Conservation (phyloP, 345 rosid genomes). For the Melastoma malabathricum region DNA sequence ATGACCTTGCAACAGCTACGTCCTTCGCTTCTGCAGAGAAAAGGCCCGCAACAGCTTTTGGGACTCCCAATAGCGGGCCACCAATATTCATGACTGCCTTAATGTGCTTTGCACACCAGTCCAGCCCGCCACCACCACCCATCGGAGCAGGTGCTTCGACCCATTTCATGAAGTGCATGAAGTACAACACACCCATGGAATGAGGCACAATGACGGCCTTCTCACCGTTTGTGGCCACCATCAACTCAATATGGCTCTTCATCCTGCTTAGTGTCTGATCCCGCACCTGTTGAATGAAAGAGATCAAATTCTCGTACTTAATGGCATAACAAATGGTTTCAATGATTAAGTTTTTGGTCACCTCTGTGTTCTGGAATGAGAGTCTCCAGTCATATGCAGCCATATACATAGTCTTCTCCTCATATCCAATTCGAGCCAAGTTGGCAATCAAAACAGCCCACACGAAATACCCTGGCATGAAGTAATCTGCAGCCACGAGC, state of each 20-base stretch:
- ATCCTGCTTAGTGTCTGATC: slow-evolving; percentile 78
- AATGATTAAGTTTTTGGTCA: slow-evolving; percentile 10
- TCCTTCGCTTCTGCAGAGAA: slow-evolving; percentile 94
- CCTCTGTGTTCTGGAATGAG: slow-evolving; percentile 94
- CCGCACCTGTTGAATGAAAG: slow-evolving; percentile 41
- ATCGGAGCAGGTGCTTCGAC: slow-evolving; percentile 94
- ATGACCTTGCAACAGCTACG: slow-evolving; percentile 85
- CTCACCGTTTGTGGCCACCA: slow-evolving; percentile 69
- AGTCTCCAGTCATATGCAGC: slow-evolving; percentile 98
- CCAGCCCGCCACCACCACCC: slow-evolving; percentile 96
- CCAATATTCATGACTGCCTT: slow-evolving; percentile 91
- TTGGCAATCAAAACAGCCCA: slow-evolving; percentile 98
- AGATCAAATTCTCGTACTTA: neutral
- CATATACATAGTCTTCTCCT: slow-evolving; percentile 94
- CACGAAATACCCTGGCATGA: slow-evolving; percentile 89
- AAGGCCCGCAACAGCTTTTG: slow-evolving; percentile 78
- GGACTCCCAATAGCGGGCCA: slow-evolving; percentile 91
- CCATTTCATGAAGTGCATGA: slow-evolving; percentile 98
- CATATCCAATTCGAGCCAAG: slow-evolving; percentile 88
- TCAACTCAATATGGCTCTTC: slow-evolving; percentile 66
- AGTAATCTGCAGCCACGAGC: slow-evolving; percentile 96
- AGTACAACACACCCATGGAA: slow-evolving; percentile 93
- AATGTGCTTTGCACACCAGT: slow-evolving; percentile 91
- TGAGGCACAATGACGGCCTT: slow-evolving; percentile 90
- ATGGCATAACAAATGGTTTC: neutral